Percentiles rank a stretch among this genome's conserved stretches.
Conservation (phyloP, 164 flowering plant species). For the Vitis rotundifolia region DNA sequence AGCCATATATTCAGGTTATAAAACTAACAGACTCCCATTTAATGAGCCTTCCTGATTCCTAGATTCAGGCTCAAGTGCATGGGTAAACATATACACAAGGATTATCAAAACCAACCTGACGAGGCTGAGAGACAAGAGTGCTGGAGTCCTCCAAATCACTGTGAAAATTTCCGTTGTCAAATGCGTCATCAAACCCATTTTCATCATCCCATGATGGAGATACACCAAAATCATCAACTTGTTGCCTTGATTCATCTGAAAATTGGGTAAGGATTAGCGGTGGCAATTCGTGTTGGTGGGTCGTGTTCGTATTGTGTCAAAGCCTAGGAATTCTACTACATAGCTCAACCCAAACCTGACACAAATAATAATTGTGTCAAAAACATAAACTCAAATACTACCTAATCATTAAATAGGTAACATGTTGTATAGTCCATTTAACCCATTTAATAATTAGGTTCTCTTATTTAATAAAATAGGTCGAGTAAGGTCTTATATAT, state of each 20-base stretch:
- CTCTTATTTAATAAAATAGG: no score
- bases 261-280: neutral
- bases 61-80: neutral
- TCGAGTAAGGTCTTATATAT: no score
- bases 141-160: constrained; percentile 66
- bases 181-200: constrained; percentile 36
- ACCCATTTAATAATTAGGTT: no score
- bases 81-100: neutral
- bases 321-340: no score
- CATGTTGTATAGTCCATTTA: no score
- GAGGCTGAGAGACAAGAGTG: constrained; percentile 81
- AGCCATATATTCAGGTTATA: neutral
- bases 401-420: no score
- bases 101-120: constrained; percentile 58
- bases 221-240: constrained; percentile 41
- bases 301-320: neutral
- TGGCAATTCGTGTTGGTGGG: neutral
- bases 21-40: neutral
- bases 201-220: constrained; percentile 67
- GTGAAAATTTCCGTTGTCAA: constrained; percentile 55
- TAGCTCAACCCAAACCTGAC: no score
- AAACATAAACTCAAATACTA: no score
- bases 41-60: neutral
- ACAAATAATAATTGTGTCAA: no score
- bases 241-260: constrained; percentile 48